phyloP scores from a whole-genome alignment of 2,329 filamentous ascomycete genomes.

The Tolypocladium endophyticum region DNA sequence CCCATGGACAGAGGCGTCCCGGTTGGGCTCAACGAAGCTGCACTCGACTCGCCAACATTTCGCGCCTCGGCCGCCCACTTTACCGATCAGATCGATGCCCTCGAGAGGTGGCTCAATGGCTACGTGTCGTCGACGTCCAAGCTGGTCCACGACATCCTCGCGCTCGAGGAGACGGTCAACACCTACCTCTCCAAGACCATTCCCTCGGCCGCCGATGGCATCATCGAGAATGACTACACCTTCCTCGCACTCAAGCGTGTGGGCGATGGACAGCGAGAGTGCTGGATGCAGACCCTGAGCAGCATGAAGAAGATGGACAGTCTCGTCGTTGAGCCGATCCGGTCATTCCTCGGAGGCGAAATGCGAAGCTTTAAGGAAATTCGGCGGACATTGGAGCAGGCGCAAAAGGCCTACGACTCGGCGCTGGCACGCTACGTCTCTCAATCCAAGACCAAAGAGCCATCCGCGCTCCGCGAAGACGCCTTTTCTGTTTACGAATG shows the following conservation, averaged over 20 bases:
- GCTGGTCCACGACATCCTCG: slow-evolving; percentile 51
- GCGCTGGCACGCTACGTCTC: slow-evolving; percentile 71
- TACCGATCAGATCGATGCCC: slow-evolving; percentile 77
- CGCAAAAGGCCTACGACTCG: slow-evolving; percentile 77
- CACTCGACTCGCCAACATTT: slow-evolving; percentile 92
- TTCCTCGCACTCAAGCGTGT: slow-evolving; percentile 76
- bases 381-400: slow-evolving; percentile 61
- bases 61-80: slow-evolving; percentile 81
- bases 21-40: slow-evolving; percentile 85
- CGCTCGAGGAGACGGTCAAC: slow-evolving; percentile 71
- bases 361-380: slow-evolving; percentile 79
- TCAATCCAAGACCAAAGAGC: slow-evolving; percentile 88
- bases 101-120: slow-evolving; percentile 82
- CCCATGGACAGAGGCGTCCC: slow-evolving; percentile 41
- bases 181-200: slow-evolving; percentile 64
- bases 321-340: slow-evolving; percentile 71
- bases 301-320: slow-evolving; percentile 69
- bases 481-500: slow-evolving; percentile 93
- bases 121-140: slow-evolving; percentile 44
- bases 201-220: slow-evolving; percentile 70
- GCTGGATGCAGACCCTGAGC: slow-evolving; percentile 68
- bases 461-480: slow-evolving; percentile 83
- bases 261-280: slow-evolving; percentile 76
- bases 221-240: slow-evolving; percentile 92
- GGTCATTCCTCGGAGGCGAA: slow-evolving; percentile 66